phyloP scores from a whole-genome alignment of 805 yeast species.

The Tetrapisispora fleetii region DNA sequence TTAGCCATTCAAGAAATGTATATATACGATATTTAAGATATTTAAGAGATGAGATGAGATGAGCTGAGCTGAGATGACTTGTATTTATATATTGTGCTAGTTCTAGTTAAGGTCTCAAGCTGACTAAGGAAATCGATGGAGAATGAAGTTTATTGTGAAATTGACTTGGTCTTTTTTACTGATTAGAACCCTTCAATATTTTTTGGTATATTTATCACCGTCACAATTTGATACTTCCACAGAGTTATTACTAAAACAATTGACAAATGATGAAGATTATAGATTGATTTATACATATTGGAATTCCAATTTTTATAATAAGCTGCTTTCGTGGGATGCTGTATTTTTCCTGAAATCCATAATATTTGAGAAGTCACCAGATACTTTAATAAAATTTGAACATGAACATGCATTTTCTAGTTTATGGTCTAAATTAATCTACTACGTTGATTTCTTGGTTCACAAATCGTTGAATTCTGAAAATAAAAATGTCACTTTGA shows the following conservation, averaged over 20 bases:
- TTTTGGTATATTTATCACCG: conserved; percentile 18
- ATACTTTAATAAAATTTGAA: conserved; percentile 50
- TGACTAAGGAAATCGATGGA: too few species aligned
- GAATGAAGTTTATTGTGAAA: neutral
- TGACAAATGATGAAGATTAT: conserved; percentile 1
- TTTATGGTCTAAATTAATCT: conserved; percentile 53
- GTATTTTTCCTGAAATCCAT: conserved; percentile 57
- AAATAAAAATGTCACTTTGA: conserved; percentile 4
- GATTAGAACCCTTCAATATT: conserved; percentile 13
- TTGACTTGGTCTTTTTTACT: neutral
- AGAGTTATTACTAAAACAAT: conserved; percentile 12
- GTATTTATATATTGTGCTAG: neutral
- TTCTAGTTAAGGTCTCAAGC: neutral
- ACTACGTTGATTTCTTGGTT: neutral
- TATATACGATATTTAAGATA: neutral
- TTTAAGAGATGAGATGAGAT: neutral
- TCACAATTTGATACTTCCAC: conserved; percentile 27
- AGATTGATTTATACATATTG: conserved; percentile 7
- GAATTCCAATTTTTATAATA: conserved; percentile 33
- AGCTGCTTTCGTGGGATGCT: conserved; percentile 73
- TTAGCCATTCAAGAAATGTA: too few species aligned
- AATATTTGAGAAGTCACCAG: conserved; percentile 23
- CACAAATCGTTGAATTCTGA: neutral
- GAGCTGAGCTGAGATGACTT: neutral
- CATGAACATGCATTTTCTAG: conserved; percentile 88